Evolutionary conservation across 176 grass and related monocot genomes (phyloP).

Genomic region (Otatea glauca): DNA sequence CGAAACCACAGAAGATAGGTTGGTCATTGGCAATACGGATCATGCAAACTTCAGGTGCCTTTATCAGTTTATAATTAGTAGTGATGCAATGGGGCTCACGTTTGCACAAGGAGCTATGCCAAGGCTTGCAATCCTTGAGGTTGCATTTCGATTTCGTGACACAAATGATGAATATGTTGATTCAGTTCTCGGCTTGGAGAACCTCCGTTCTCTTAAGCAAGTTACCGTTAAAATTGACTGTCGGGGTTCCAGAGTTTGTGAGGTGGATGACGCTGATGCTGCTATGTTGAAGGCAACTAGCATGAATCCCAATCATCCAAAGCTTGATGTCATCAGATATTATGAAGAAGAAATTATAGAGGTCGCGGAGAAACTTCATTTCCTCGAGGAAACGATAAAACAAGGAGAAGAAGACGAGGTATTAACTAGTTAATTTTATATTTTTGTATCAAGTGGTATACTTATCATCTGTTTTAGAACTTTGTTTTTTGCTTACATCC

Average conservation of each 20-base stretch:
- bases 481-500: too few species aligned
- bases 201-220: constrained; percentile 23
- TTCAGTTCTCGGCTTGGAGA: constrained; percentile 17
- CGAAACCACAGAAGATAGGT: not conserved
- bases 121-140: not conserved
- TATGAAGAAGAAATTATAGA: constrained; percentile 4
- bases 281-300: not conserved
- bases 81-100: not conserved
- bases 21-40: not conserved
- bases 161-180: constrained; percentile 11
- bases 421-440: too few species aligned
- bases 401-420: not conserved
- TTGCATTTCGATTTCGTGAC: not conserved
- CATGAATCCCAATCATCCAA: not conserved
- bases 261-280: not conserved
- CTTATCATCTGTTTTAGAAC: too few species aligned
- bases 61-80: not conserved
- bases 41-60: constrained; percentile 13
- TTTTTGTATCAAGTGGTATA: too few species aligned
- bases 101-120: constrained; percentile 24
- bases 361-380: too few species aligned
- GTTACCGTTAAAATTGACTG: not conserved
- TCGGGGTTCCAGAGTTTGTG: not conserved
- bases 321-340: not conserved
- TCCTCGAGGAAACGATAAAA: not conserved